A percentile compares a stretch with the other conserved stretches of the same genome.
Conservation (phyloP, 225 moss, liverwort and hornwort species). For the Physcomitrium patens region DNA sequence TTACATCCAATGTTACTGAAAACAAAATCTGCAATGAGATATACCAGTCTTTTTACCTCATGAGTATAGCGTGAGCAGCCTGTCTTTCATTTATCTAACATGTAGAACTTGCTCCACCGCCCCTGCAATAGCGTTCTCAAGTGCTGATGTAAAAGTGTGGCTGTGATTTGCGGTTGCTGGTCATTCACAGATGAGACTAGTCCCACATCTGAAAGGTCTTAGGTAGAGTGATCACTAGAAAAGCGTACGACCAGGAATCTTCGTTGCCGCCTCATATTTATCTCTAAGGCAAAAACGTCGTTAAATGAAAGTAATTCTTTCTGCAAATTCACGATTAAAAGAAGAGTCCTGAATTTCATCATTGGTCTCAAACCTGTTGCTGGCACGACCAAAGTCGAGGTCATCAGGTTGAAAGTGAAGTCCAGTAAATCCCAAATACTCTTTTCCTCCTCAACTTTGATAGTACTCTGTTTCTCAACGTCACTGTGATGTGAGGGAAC, state of each 20-base stretch:
- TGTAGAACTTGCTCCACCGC: constrained; percentile 10
- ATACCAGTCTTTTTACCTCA: neutral
- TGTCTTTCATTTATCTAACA: neutral
- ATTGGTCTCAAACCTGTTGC: neutral
- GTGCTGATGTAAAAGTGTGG: neutral
- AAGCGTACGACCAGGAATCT: constrained; percentile 40
- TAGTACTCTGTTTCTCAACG: constrained; percentile 57
- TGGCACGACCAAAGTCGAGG: constrained; percentile 35
- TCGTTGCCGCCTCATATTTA: constrained; percentile 49
- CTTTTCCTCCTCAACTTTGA: constrained; percentile 41
- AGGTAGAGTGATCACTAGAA: constrained; percentile 60
- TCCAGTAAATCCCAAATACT: constrained; percentile 71
- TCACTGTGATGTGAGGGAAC: constrained; percentile 42
- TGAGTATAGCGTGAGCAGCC: constrained; percentile 1
- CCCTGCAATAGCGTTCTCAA: too few relatives aligned
- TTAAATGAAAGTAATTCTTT: constrained; percentile 22
- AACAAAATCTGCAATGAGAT: neutral
- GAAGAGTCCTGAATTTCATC: neutral
- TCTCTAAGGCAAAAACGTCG: constrained; percentile 37
- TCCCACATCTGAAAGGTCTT: constrained; percentile 44
- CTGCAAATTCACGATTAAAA: neutral
- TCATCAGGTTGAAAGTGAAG: constrained; percentile 52
- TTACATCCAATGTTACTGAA: neutral
- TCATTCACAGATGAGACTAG: neutral
- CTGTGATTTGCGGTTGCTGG: neutral